Conservation (phyloP, 768 basidiomycete species). For the Suillus ampliporus region DNA sequence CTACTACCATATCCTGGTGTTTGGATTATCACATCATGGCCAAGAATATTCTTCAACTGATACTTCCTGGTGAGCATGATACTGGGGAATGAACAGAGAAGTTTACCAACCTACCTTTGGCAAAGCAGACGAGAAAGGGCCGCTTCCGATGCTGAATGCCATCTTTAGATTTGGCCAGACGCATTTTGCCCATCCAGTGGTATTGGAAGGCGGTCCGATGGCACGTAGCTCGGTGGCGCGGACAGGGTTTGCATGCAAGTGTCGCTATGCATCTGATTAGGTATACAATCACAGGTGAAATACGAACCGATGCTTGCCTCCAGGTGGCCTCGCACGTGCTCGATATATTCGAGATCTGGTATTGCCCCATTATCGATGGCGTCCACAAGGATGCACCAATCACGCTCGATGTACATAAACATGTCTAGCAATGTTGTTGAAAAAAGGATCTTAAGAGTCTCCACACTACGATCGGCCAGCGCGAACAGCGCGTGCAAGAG, state of each 20-base stretch:
- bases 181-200: slow-evolving; percentile 24
- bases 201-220: slow-evolving; percentile 18
- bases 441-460: slow-evolving; percentile 24
- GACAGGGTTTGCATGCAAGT: slow-evolving; percentile 20
- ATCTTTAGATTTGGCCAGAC: slow-evolving; percentile 25
- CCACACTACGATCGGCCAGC: slow-evolving; percentile 15
- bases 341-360: slow-evolving; percentile 23
- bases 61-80: not conserved
- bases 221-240: slow-evolving; percentile 22
- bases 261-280: slow-evolving; percentile 4
- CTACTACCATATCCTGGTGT: slow-evolving; percentile 18
- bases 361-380: slow-evolving; percentile 23
- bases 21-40: slow-evolving; percentile 18
- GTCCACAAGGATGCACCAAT: slow-evolving; percentile 25
- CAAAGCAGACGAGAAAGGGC: slow-evolving; percentile 19
- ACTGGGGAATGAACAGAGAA: not conserved
- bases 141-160: slow-evolving; percentile 24
- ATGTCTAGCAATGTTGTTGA: slow-evolving; percentile 27
- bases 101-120: slow-evolving; percentile 15
- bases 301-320: slow-evolving; percentile 13
- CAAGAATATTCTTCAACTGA: slow-evolving; percentile 23
- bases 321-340: slow-evolving; percentile 23
- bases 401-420: slow-evolving; percentile 28
- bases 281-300: not conserved
- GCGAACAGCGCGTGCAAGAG: slow-evolving; percentile 24